Conservation (phyloP, 192 early-diverging fungal genomes). For the Chytriomyces sp. region DNA sequence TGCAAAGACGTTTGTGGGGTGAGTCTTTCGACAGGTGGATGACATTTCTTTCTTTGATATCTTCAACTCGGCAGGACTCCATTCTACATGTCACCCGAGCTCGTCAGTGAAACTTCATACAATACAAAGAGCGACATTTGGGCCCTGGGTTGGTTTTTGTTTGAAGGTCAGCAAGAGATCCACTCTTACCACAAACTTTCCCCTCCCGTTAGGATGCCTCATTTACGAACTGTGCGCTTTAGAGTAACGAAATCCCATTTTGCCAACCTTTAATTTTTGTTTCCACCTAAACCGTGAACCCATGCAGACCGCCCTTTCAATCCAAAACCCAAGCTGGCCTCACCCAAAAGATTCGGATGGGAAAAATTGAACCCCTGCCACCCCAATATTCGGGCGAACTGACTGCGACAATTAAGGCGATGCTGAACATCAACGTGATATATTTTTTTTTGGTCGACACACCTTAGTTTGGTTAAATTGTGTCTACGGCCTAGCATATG, state of each 20-base stretch:
- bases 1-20: conserved; percentile 78
- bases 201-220: conserved; percentile 51
- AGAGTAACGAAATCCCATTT: conserved; percentile 49
- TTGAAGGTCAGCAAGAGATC: not conserved
- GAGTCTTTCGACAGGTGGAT: not conserved
- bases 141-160: conserved; percentile 59
- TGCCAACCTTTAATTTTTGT: not conserved
- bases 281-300: not conserved
- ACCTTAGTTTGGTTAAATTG: not conserved
- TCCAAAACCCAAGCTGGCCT: conserved; percentile 62
- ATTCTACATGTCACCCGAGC: conserved; percentile 80
- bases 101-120: conserved; percentile 67
- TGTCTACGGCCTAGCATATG: conserved; percentile 7
- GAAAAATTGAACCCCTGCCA: conserved; percentile 59
- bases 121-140: conserved; percentile 76
- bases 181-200: not conserved
- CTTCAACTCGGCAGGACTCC: conserved; percentile 51
- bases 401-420: conserved; percentile 47
- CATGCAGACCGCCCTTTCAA: conserved; percentile 68
- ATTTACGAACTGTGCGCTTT: conserved; percentile 75
- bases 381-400: conserved; percentile 40
- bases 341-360: conserved; percentile 60
- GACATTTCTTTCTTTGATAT: not conserved
- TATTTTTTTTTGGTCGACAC: not conserved
- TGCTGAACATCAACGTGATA: conserved; percentile 63